Evolutionary conservation across 345 rosid species (phyloP).

Genomic region (Punica granatum): DNA sequence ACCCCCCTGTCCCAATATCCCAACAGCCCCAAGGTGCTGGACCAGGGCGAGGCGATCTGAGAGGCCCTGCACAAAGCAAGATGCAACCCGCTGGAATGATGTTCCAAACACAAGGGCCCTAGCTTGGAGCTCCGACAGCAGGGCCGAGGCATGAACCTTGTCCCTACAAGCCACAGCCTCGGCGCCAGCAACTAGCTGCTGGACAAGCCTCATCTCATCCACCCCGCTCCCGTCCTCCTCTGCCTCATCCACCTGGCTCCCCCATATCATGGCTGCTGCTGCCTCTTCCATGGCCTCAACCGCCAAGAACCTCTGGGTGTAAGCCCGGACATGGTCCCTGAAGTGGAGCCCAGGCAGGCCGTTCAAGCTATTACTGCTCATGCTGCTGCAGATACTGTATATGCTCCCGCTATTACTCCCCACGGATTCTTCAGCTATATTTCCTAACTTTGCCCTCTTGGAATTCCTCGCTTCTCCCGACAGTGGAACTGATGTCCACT

Average conservation of each 20-base stretch:
- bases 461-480: constrained; percentile 1
- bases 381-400: background rate
- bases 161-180: constrained; percentile 59
- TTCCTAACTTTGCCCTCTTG: constrained; percentile 10
- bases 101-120: constrained; percentile 38
- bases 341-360: constrained; percentile 15
- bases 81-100: constrained; percentile 42
- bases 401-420: background rate
- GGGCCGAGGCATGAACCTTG: constrained; percentile 31
- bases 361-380: background rate
- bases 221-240: constrained; percentile 14
- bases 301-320: constrained; percentile 31
- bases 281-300: constrained; percentile 44
- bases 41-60: constrained; percentile 34
- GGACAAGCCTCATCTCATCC: constrained; percentile 38
- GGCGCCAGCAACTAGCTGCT: constrained; percentile 44
- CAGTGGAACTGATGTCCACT: background rate
- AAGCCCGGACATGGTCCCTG: constrained; percentile 41
- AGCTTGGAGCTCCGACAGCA: constrained; percentile 31
- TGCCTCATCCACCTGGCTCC: constrained; percentile 10
- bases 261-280: constrained; percentile 12
- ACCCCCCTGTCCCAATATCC: constrained; percentile 8
- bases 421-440: background rate
- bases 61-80: constrained; percentile 43
- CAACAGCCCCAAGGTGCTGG: constrained; percentile 29